Conservation (phyloP, 2,329 filamentous ascomycete genomes). For the Cercospora sp. region DNA sequence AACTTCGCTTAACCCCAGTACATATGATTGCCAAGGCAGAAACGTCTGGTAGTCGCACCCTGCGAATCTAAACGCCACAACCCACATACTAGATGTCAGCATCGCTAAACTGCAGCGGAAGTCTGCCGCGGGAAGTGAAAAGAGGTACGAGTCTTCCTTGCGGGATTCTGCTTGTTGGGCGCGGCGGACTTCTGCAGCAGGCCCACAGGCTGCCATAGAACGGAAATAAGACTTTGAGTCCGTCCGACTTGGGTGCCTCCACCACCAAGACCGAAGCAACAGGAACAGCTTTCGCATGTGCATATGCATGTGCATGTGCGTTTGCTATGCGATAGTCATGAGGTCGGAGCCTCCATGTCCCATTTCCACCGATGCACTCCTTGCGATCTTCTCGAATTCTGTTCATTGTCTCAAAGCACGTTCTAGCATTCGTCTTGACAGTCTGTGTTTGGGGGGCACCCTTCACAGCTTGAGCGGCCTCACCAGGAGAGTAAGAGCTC, state of each 20-base stretch:
- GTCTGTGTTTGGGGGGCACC: background rate
- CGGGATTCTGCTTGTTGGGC: background rate
- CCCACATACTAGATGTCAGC: background rate
- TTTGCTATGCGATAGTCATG: background rate
- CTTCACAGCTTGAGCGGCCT: background rate
- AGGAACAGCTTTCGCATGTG: background rate
- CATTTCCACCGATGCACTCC: background rate
- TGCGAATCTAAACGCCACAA: background rate
- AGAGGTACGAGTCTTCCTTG: background rate
- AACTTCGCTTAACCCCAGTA: background rate
- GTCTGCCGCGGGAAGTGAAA: background rate
- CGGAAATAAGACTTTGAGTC: background rate
- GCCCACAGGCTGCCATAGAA: background rate
- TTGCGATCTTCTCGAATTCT: background rate
- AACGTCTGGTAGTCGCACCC: background rate
- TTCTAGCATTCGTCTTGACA: background rate
- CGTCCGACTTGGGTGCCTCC: background rate
- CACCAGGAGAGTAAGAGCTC: background rate
- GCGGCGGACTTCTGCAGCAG: background rate
- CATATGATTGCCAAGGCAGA: background rate
- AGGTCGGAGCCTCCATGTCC: background rate
- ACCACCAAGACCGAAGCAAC: background rate
- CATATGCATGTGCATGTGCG: background rate
- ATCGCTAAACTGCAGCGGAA: background rate
- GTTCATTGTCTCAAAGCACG: background rate